Evolutionary conservation across 352 stramenopile genomes (phyloP).

Genomic region (Saprolegnia diclina): DNA sequence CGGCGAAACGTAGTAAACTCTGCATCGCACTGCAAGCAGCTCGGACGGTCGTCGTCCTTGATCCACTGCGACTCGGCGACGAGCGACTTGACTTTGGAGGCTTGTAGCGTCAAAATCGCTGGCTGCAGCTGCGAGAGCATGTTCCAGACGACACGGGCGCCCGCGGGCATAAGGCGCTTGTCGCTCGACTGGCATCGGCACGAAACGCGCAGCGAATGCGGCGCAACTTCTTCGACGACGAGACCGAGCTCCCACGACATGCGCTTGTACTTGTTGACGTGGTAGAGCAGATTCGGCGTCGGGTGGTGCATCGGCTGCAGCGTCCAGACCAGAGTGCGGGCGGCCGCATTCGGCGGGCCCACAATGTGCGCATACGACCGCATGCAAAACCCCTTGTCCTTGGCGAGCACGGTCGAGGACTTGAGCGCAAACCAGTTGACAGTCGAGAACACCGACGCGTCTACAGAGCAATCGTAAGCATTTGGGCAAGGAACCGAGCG

Average conservation of each 20-base stretch:
- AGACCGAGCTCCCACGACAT: conserved; percentile 11
- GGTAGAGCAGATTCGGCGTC: background rate
- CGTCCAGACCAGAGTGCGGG: conserved; percentile 4
- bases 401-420: conserved; percentile 6
- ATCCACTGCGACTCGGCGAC: conserved; percentile 70
- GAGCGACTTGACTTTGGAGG: background rate
- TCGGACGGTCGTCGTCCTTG: conserved; percentile 76
- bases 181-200: conserved; percentile 9
- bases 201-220: conserved; percentile 10
- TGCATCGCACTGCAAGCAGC: conserved; percentile 75
- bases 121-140: background rate
- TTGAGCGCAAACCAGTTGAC: conserved; percentile 13
- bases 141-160: background rate
- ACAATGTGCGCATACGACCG: background rate
- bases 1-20: conserved; percentile 83
- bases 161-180: background rate
- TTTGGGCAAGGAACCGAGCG: background rate
- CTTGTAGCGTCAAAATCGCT: background rate
- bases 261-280: background rate
- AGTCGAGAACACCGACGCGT: background rate
- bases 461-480: background rate
- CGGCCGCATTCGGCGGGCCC: background rate
- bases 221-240: conserved; percentile 7
- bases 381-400: conserved; percentile 20
- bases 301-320: background rate